Evolutionary conservation across 1,284 basidiomycete species (phyloP), one percentile per base, ranked within the genome.

Genomic region (Irpex rosettiformis): DNA sequence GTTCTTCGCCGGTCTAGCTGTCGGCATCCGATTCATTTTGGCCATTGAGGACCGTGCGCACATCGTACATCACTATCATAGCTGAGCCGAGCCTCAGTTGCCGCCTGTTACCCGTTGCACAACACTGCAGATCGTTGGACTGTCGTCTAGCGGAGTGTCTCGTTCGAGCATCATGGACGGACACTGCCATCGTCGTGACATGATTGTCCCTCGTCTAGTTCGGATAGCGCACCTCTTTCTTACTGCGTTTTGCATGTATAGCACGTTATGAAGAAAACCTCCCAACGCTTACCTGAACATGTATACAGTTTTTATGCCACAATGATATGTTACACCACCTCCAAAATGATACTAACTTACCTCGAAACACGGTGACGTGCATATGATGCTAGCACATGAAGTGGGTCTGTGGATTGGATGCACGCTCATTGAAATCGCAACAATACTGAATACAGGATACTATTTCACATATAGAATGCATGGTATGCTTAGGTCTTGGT

Each of bases 61-160:
- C 33, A 37, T 37, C 33, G 33, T 37, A 58, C 52, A 58, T 58
- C 52, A 43, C 57, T 58, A 58, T 58, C 52, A 58, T 52, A 40
- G 45, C 55, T 28, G 27, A 37, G 43, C 18, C 55, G 48, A 11
- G 45, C 47, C 40, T 33, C 48, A 13, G 48, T 51, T 51, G 45
- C 47, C 42, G 55, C 55, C 55, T 29, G 13, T 47, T 25, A 37
- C 33, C 27, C 11, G 13, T 51, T 11, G 18, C 11, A 51, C 48
- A 11, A 51, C 48, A 51, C 24, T 51, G 48, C 48, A 51, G 48
- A 51, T 51, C 27, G 25, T 27, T 37, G 33, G 27, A 24, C 25
- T 51, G 48, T 28, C 25, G 27, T 28, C 22, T 51, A 28, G 27
- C 48, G 21, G 48, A 28, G 27, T 25, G 48, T 27, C 33, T 37